Evolutionary conservation across 768 basidiomycete genomes (phyloP), one percentile per base, ranked within the genome.

Genomic region (Strobilomyces echinocephalus): DNA sequence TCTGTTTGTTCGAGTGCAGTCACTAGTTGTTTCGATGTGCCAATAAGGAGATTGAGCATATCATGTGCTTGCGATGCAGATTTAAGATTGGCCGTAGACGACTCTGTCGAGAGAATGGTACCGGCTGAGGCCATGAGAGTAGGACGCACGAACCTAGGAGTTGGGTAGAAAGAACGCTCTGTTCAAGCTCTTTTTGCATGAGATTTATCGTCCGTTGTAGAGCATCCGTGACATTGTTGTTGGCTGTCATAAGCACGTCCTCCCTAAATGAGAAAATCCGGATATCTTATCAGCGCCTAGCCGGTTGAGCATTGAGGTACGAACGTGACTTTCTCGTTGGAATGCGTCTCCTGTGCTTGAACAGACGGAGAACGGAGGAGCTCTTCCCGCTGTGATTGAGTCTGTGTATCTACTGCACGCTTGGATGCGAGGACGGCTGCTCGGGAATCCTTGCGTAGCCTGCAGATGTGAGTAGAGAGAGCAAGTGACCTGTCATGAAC

Each of bases 111-210:
- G 38, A 16, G 26, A 9, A 15, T 20, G 5, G 20, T 46, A 24
- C 46, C 42, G 20, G 18, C 14, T 21, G 16, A 42, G 36, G 18
- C 4, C 16, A 11, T n/a, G 11, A 8, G 1, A 24, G 11, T 26
- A 20, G 28, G 35, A 46, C 0, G 10, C 16, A 65, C 76, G 40
- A 62, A 88, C 91, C 89, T 35, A 98, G 81, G 66, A 95, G 82
- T 65, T 99, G 94, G 6, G 78, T 78, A 4, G 90, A 83, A 46
- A 95, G 77, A 7, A 95, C 90, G 0, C 91, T 94, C 21, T 84
- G 82, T 63, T 97, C 91, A 3, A 99, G 83, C 63, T 98, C 97
- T 38, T 81, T 82, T 71, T 95, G 91, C 91, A 99, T 91, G 5
- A 92, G 73, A 12, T 74, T 77, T 35, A 92, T 79, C 4, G 95